Base-by-base conservation (phyloP, 2,329 filamentous ascomycete species). In the Sphaerulina populicola region DNA sequence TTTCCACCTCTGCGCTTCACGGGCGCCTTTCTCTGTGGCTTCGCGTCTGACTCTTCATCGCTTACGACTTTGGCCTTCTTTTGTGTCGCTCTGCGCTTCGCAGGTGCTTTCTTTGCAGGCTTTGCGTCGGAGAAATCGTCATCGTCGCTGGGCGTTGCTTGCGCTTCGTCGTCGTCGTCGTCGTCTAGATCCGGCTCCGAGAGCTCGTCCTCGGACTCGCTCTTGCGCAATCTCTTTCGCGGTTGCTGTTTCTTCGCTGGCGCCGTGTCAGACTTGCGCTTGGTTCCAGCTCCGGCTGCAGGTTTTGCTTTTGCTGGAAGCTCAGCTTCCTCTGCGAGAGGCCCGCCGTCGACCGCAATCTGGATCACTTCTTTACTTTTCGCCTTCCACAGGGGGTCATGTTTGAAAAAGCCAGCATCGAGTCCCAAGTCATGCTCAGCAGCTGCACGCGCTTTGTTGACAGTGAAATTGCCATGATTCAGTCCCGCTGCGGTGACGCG, bases 331-430 rank as follows among this genome's bases (percentile, higher is more conserved):
- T 3, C 18, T 18, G 18, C 18, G 18, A 18, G 18, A 18, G 18
- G 18, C 18, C 18, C 59, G 12, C 52, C 48, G 3, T 64, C 73
- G 61, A 78, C 72, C 68, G 81, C 72, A 51, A 72, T 69, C 62
- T 71, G 70, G 44, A 82, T 77, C 46, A 81, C 68, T 1, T 68
- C 54, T 54, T 78, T 78, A 62, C 77, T 81, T 51, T 67, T 68
- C 10, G 60, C 55, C 56, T 78, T 82, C 81, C 81, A 84, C 4
- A 62, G 60, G 18, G 18, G 18, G 1, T 60, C 59, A 53, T 75
- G 66, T 60, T 78, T 83, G 58, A 82, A 74, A 60, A 80, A 82
- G 2, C 72, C 78, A 5, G 68, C 67, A 6, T 73, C 68, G 18
- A 83, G 66, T 30, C 70, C 72, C 9, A 83, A 64, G 44, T 72